Conservation (phyloP, 2,329 filamentous ascomycete genomes). For the Setomelanomma holmii region DNA sequence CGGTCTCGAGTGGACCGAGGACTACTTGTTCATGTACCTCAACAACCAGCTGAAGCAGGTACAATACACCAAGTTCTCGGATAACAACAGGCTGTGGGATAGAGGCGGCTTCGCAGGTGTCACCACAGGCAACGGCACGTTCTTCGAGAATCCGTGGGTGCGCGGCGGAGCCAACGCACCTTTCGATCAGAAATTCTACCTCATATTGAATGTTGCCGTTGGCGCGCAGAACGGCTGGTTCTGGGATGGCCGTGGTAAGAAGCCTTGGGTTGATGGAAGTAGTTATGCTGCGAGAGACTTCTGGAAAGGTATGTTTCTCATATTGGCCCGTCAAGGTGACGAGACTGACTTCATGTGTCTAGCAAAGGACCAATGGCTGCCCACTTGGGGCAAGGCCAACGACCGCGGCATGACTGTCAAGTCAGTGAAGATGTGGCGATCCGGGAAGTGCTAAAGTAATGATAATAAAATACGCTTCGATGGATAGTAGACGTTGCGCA, state of each 20-base stretch:
- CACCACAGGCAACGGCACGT: slow-evolving; percentile 68
- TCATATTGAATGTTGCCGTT: slow-evolving; percentile 78
- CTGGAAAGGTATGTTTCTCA: slow-evolving; percentile 26
- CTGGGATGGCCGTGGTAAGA: slow-evolving; percentile 63
- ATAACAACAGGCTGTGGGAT: slow-evolving; percentile 64
- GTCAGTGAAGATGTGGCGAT: slow-evolving; percentile 64
- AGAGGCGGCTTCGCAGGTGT: slow-evolving; percentile 70
- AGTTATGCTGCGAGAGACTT: slow-evolving; percentile 31
- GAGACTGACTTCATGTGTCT: slow-evolving; percentile 71
- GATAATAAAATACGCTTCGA: no score
- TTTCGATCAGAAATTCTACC: slow-evolving; percentile 76
- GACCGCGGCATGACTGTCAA: slow-evolving; percentile 67
- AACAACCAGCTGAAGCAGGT: slow-evolving; percentile 80
- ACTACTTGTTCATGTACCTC: slow-evolving; percentile 85
- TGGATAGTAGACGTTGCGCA: no score
- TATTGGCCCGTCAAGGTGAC: background rate
- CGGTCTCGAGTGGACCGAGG: slow-evolving; percentile 74
- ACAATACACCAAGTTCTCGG: slow-evolving; percentile 73
- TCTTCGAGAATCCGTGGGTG: slow-evolving; percentile 68
- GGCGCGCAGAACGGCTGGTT: slow-evolving; percentile 85
- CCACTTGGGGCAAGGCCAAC: slow-evolving; percentile 71
- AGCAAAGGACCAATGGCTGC: slow-evolving; percentile 63
- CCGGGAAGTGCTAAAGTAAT: slow-evolving; percentile 43
- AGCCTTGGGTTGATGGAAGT: slow-evolving; percentile 68
- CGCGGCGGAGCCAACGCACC: slow-evolving; percentile 70